These are phyloP conservation scores for Penicillium hesseltinei DNA, from an alignment of 2,329 filamentous ascomycete genomes.

Conservation along the genomic window DNA sequence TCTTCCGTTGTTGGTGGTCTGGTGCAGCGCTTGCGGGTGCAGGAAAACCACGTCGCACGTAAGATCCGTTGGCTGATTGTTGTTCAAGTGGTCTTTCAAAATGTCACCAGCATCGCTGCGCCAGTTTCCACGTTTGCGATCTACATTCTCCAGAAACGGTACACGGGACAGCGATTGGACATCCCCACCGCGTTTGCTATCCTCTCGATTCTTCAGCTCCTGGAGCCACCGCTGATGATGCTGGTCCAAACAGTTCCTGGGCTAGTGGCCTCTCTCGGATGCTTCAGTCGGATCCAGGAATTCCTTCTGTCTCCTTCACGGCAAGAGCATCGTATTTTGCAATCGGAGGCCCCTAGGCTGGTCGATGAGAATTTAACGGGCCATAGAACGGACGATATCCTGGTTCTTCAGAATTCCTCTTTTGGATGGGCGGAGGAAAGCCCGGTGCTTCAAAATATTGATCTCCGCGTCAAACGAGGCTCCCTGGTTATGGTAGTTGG, in stretches of 20 bases:
- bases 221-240: not conserved
- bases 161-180: not conserved
- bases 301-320: not conserved
- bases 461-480: not conserved
- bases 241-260: not conserved
- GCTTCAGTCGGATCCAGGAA: not conserved
- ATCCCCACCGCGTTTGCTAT: not conserved
- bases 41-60: not conserved
- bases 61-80: not conserved
- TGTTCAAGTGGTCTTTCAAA: not conserved
- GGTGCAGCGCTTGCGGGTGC: not conserved
- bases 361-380: too few species aligned
- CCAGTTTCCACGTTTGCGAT: not conserved
- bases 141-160: not conserved
- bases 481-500: not conserved
- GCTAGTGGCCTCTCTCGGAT: not conserved
- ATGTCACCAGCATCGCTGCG: not conserved
- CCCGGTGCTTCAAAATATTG: not conserved
- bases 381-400: not conserved
- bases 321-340: not conserved
- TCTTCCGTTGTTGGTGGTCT: not conserved
- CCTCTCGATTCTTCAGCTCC: not conserved
- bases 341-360: too few species aligned
- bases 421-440: not conserved
- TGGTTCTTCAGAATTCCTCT: not conserved